A percentile compares a stretch with the other conserved stretches of the same genome.
Conservation (phyloP, 352 stramenopile species). For the Halophytophthora batemanensis region DNA sequence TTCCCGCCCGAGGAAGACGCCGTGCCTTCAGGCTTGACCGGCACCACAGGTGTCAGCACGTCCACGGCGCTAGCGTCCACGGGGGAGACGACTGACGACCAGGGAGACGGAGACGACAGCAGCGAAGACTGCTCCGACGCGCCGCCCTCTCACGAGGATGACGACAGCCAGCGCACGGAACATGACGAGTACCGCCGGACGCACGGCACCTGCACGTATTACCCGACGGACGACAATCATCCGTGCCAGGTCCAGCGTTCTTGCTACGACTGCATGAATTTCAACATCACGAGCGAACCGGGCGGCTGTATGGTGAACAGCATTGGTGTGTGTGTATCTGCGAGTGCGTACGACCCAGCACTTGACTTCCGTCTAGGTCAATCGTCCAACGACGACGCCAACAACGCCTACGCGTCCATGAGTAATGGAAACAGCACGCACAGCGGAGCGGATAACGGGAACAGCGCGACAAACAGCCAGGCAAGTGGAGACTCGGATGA, state of each 20-base stretch:
- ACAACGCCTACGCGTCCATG: slow-evolving; percentile 11
- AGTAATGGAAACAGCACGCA: slow-evolving; percentile 17
- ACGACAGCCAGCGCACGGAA: slow-evolving; percentile 1
- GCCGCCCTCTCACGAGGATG: slow-evolving; percentile 4
- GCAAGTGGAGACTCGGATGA: slow-evolving; percentile 1
- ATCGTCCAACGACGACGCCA: slow-evolving; percentile 17
- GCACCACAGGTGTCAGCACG: neutral
- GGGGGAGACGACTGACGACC: neutral
- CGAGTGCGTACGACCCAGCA: slow-evolving; percentile 6
- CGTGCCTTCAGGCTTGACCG: neutral
- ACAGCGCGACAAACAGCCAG: slow-evolving; percentile 6
- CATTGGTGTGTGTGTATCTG: slow-evolving; percentile 14
- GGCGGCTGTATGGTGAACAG: slow-evolving; percentile 37
- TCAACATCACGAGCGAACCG: slow-evolving; percentile 30
- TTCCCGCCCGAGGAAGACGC: slow-evolving; percentile 12
- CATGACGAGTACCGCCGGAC: slow-evolving; percentile 21
- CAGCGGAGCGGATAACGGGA: slow-evolving; percentile 11
- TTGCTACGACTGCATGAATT: slow-evolving; percentile 57
- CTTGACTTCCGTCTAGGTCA: slow-evolving; percentile 30
- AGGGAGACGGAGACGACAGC: slow-evolving; percentile 11
- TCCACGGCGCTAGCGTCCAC: slow-evolving; percentile 9
- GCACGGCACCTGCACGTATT: slow-evolving; percentile 36
- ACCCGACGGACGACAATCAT: slow-evolving; percentile 34
- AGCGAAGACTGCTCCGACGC: neutral
- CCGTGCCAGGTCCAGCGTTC: slow-evolving; percentile 36